Conservation (phyloP, 495 filamentous ascomycete genomes). For the Penicillium lagena region DNA sequence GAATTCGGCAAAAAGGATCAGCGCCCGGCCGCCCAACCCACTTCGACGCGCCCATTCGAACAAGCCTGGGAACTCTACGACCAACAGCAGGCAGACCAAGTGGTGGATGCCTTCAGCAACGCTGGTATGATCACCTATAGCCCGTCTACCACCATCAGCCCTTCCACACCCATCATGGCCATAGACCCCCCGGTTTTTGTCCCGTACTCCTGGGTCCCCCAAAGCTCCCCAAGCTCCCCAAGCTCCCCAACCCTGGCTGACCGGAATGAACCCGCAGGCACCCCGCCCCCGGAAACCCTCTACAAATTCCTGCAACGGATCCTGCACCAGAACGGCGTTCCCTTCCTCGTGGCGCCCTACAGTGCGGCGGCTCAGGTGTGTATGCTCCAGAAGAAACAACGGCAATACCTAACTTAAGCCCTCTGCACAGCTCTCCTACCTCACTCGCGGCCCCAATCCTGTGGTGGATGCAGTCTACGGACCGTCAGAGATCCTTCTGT, state of each 20-base stretch:
- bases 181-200: neutral
- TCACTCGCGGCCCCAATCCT: slow-evolving; percentile 60
- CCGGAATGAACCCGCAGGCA: slow-evolving; percentile 30
- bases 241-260: slow-evolving; percentile 11
- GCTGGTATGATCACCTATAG: slow-evolving; percentile 53
- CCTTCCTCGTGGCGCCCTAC: slow-evolving; percentile 86
- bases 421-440: slow-evolving; percentile 64
- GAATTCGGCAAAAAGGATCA: slow-evolving; percentile 66
- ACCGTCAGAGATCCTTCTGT: slow-evolving; percentile 80
- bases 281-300: slow-evolving; percentile 51
- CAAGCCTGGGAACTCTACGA: slow-evolving; percentile 85
- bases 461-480: slow-evolving; percentile 76
- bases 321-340: slow-evolving; percentile 58
- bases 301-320: slow-evolving; percentile 71
- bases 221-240: neutral
- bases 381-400: neutral
- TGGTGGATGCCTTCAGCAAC: slow-evolving; percentile 75
- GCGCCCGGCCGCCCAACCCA: slow-evolving; percentile 41
- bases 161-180: neutral
- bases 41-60: slow-evolving; percentile 41
- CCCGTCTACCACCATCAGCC: slow-evolving; percentile 1
- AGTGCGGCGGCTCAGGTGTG: slow-evolving; percentile 81
- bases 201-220: neutral
- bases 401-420: slow-evolving; percentile 6
- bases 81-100: slow-evolving; percentile 65